Conservation (phyloP, 148 eudicot species). For the Chenopodium formosanum region DNA sequence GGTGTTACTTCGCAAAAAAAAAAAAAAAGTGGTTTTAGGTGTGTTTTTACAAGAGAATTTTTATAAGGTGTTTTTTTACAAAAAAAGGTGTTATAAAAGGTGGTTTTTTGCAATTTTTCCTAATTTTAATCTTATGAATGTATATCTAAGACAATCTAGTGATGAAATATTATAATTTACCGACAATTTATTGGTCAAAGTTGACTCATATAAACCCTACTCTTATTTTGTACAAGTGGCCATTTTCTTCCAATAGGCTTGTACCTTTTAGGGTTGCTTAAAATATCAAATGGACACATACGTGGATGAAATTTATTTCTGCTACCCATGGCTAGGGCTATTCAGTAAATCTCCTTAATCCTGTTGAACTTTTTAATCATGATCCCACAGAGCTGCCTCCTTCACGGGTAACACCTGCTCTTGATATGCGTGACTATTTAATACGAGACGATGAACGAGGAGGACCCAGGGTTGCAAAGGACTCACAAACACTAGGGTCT, state of each 20-base stretch:
- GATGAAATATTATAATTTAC: neutral
- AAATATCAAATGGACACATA: neutral
- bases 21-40: too few species aligned
- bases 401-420: constrained; percentile 36
- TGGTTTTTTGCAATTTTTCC: too few species aligned
- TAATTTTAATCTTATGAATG: too few species aligned
- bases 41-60: too few species aligned
- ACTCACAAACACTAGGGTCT: constrained; percentile 52
- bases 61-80: too few species aligned
- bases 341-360: neutral
- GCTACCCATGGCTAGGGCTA: constrained; percentile 2
- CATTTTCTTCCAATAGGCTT: neutral
- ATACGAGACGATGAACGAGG: constrained; percentile 40
- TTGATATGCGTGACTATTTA: constrained; percentile 42
- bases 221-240: neutral
- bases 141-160: too few species aligned
- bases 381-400: constrained; percentile 45
- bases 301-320: constrained; percentile 4
- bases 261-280: neutral
- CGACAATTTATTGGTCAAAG: neutral
- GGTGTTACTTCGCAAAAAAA: too few species aligned
- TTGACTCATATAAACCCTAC: neutral
- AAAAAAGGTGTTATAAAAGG: too few species aligned
- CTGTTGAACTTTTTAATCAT: constrained; percentile 16
- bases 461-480: constrained; percentile 42